Evolutionary conservation across 2,329 filamentous ascomycete genomes (phyloP).

Genomic region (Fusarium luffae): DNA sequence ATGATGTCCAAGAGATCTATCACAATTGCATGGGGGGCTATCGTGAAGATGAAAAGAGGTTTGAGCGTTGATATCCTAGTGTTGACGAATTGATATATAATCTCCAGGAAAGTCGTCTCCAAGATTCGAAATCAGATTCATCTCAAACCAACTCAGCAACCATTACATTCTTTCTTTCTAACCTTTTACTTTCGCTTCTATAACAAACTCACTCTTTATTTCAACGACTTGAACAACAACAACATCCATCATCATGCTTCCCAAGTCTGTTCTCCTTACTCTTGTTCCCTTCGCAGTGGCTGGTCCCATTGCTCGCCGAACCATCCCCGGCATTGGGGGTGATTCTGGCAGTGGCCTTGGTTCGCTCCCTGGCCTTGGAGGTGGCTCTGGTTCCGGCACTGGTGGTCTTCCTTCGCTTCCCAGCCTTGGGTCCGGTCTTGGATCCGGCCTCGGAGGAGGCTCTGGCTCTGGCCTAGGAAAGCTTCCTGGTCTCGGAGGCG

Average conservation of each 20-base stretch:
- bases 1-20: not conserved
- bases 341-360: slow-evolving; percentile 10
- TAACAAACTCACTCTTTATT: slow-evolving; percentile 8
- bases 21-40: not conserved
- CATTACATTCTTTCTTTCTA: slow-evolving; percentile 22
- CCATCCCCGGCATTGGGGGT: not conserved
- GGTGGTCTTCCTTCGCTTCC: not conserved
- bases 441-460: not conserved
- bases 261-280: slow-evolving; percentile 36
- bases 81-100: slow-evolving; percentile 20
- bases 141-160: slow-evolving; percentile 21
- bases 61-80: slow-evolving; percentile 20
- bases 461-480: not conserved
- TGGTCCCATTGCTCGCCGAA: slow-evolving; percentile 33
- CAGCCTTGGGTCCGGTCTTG: not conserved
- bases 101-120: not conserved
- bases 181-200: slow-evolving; percentile 10
- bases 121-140: slow-evolving; percentile 12
- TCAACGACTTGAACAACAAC: slow-evolving; percentile 2
- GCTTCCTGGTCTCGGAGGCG: not conserved
- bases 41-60: not conserved
- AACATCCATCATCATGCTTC: slow-evolving; percentile 33
- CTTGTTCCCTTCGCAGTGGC: slow-evolving; percentile 40
- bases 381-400: not conserved
- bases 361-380: slow-evolving; percentile 2